phyloP scores from a whole-genome alignment of 1,284 basidiomycete species.

The Lignosus rhinocerotis region DNA sequence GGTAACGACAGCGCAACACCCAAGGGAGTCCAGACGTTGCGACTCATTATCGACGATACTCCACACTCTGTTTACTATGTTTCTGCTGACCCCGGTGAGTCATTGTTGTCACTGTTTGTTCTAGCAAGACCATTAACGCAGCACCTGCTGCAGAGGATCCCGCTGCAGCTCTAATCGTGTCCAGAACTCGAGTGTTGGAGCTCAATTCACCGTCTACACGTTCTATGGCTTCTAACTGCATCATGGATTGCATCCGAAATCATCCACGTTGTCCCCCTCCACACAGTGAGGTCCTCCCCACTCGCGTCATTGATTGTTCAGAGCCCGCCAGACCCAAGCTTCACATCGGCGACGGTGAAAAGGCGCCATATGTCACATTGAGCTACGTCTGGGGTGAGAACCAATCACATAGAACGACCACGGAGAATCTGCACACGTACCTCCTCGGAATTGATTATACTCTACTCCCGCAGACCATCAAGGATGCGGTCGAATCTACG shows the following conservation, averaged over 20 bases:
- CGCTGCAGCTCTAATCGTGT: slow-evolving; percentile 2
- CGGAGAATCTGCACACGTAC: slow-evolving; percentile 5
- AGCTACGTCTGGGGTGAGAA: slow-evolving; percentile 12
- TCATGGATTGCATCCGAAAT: slow-evolving; percentile 9
- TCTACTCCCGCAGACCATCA: slow-evolving; percentile 7
- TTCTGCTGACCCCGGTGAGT: slow-evolving; percentile 11
- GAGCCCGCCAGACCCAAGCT: slow-evolving; percentile 9
- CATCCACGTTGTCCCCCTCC: slow-evolving; percentile 10
- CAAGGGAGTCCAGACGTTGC: slow-evolving; percentile 13
- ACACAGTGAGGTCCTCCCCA: slow-evolving; percentile 7
- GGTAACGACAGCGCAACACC: slow-evolving; percentile 5
- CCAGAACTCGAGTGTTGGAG: neutral
- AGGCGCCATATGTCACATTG: slow-evolving; percentile 4
- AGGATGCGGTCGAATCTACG: slow-evolving; percentile 11
- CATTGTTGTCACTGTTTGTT: neutral
- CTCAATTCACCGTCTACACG: slow-evolving; percentile 1
- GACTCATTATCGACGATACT: slow-evolving; percentile 5
- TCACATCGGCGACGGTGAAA: slow-evolving; percentile 2
- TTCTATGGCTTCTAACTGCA: neutral
- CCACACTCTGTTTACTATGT: slow-evolving; percentile 15
- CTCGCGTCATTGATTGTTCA: slow-evolving; percentile 8
- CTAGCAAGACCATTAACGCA: neutral
- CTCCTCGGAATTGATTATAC: neutral
- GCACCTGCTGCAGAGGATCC: neutral
- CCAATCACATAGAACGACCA: slow-evolving; percentile 7